Percentiles rank a stretch among this genome's conserved stretches.
Evolutionary conservation across 2,329 filamentous ascomycete species (phyloP).

Genomic region (Chaetoscypha palmicola): DNA sequence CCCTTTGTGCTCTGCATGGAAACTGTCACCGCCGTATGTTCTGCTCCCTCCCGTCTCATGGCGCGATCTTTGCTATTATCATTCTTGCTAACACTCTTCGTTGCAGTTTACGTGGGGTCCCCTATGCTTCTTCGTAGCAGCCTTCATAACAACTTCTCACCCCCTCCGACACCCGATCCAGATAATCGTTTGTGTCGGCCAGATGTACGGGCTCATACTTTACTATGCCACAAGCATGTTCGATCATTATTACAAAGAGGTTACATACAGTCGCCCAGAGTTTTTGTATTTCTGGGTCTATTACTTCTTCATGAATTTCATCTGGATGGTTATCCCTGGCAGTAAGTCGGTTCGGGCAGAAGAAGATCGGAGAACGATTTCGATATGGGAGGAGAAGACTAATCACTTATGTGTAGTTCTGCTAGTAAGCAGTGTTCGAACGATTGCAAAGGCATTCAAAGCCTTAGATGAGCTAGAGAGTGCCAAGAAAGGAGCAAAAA

Average conservation of each 20-base stretch:
- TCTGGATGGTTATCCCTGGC: conserved; percentile 52
- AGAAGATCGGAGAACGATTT: not conserved
- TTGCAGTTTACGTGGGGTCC: conserved; percentile 50
- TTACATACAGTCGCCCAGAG: conserved; percentile 51
- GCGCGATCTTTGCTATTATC: too few relatives aligned
- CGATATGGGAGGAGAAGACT: not conserved
- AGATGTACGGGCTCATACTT: conserved; percentile 48
- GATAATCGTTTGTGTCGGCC: conserved; percentile 31
- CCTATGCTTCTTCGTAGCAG: conserved; percentile 44
- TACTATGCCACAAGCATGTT: conserved; percentile 55
- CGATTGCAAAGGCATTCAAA: conserved; percentile 32
- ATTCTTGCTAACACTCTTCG: too few relatives aligned
- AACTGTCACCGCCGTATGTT: conserved; percentile 40
- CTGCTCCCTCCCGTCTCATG: not conserved
- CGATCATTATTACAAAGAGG: conserved; percentile 40
- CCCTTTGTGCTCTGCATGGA: conserved; percentile 51
- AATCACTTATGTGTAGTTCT: conserved; percentile 20
- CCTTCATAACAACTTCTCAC: conserved; percentile 38
- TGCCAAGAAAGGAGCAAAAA: not conserved
- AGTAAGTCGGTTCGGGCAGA: conserved; percentile 30
- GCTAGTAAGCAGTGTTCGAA: conserved; percentile 33
- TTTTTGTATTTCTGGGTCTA: conserved; percentile 57
- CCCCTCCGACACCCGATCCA: conserved; percentile 46
- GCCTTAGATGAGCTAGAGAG: conserved; percentile 26
- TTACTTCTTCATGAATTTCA: conserved; percentile 54